phyloP scores from a whole-genome alignment of 208 protist genomes.

The Tritrichomonas musculus region DNA sequence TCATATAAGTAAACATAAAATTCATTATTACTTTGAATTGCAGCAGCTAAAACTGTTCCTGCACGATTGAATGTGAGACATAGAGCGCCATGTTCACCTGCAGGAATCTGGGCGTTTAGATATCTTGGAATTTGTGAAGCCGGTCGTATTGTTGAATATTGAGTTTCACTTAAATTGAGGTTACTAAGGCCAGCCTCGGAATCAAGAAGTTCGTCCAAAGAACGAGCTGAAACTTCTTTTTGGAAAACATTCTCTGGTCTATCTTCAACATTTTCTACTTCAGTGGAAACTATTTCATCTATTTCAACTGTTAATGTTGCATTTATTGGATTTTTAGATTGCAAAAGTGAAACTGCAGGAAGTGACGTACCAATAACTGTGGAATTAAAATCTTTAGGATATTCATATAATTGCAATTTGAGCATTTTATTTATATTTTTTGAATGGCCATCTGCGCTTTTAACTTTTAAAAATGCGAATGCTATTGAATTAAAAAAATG shows the following conservation, averaged over 20 bases:
- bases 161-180: no score
- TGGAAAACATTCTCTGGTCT: no score
- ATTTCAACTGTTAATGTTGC: no score
- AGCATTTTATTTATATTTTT: background rate
- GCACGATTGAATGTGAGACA: background rate
- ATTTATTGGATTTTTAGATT: no score
- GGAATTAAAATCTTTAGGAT: background rate
- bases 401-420: background rate
- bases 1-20: background rate
- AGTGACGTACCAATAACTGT: no score
- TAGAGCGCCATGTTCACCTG: background rate
- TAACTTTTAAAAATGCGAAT: background rate
- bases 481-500: background rate
- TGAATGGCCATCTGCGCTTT: background rate
- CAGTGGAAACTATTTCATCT: no score
- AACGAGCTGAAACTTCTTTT: no score
- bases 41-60: background rate
- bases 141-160: no score
- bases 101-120: background rate
- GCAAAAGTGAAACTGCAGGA: no score
- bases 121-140: background rate
- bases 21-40: background rate
- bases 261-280: no score
- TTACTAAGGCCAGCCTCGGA: no score
- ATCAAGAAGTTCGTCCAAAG: no score